These are phyloP conservation scores for Paraleonurus japonicus DNA, from an alignment of 257 asterid genomes.

Conservation along the genomic window DNA sequence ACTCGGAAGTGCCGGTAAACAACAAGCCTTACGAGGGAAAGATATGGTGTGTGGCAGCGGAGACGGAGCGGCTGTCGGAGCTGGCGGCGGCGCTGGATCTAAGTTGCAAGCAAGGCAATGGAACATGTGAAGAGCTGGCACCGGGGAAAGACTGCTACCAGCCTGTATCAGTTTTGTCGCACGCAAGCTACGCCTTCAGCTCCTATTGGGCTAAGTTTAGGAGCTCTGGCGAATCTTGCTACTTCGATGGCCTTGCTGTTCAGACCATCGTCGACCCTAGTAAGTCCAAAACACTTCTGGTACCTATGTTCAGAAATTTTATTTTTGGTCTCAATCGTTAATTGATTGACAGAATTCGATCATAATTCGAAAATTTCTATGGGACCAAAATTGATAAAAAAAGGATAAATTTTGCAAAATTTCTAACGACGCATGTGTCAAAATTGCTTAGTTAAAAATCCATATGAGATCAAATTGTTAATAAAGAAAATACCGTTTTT, in stretches of 20 bases:
- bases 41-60: conserved; percentile 65
- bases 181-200: conserved; percentile 82
- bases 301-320: no score
- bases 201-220: conserved; percentile 68
- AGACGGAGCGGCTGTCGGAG: conserved; percentile 10
- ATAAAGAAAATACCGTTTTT: no score
- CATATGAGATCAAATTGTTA: no score
- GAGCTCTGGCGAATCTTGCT: conserved; percentile 42
- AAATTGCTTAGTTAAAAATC: no score
- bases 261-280: conserved; percentile 48
- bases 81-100: conserved; percentile 43
- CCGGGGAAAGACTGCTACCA: conserved; percentile 61
- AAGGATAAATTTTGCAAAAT: no score
- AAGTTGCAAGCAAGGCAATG: conserved; percentile 48
- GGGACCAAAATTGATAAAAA: no score
- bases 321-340: no score
- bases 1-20: conserved; percentile 37
- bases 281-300: no score
- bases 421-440: no score
- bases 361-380: no score
- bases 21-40: conserved; percentile 57
- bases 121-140: conserved; percentile 55
- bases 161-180: conserved; percentile 49
- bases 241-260: conserved; percentile 52
- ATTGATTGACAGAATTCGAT: no score